These are phyloP conservation scores for Fusarium newnesense DNA, from an alignment of 2,329 filamentous ascomycete species.

Conservation along the genomic window DNA sequence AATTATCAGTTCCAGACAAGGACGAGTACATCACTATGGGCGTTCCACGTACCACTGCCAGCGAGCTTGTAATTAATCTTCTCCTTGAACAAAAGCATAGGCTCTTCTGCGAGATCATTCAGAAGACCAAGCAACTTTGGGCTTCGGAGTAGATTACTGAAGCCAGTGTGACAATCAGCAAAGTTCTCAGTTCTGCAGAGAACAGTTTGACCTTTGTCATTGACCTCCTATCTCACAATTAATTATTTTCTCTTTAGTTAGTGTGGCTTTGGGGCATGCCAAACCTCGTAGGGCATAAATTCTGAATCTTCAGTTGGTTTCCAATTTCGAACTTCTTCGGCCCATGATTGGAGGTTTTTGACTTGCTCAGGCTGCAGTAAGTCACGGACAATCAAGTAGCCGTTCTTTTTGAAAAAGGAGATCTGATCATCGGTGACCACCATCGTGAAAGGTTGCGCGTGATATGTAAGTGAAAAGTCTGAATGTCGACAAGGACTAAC, in stretches of 20 bases:
- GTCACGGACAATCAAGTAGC: neutral
- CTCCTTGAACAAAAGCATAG: slow-evolving; percentile 1
- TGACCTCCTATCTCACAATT: neutral
- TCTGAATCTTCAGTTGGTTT: neutral
- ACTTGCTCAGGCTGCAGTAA: neutral
- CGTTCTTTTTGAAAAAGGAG: neutral
- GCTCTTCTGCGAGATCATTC: neutral
- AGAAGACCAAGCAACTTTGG: neutral
- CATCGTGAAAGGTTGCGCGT: neutral
- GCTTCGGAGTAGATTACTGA: neutral
- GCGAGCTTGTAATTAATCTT: neutral
- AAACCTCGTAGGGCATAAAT: neutral
- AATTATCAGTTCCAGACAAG: accelerated
- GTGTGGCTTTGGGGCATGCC: accelerated
- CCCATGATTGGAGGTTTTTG: neutral
- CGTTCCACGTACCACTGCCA: neutral
- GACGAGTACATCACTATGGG: accelerated
- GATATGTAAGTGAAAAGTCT: neutral
- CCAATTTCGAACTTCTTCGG: neutral
- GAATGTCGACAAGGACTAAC: accelerated
- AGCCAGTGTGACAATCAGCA: neutral
- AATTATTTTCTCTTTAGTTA: neutral
- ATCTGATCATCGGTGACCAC: neutral
- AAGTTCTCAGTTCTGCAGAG: neutral
- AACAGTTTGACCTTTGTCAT: neutral